Percentiles rank a stretch among this genome's conserved stretches.
phyloP scores from a whole-genome alignment of 2,329 filamentous ascomycete genomes.

The Calonectria henricotiae region DNA sequence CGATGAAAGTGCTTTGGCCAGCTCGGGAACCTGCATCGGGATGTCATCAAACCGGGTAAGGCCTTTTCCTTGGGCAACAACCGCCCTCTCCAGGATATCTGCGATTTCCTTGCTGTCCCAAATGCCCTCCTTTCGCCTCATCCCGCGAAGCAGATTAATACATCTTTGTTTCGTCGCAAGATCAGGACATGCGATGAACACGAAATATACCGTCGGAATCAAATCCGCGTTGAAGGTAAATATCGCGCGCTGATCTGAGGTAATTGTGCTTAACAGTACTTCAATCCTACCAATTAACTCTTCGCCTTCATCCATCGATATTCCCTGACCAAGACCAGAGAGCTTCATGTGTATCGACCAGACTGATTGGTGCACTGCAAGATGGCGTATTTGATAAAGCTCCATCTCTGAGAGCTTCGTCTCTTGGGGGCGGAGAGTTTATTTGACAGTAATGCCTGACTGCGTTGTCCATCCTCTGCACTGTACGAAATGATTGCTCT shows the following conservation, averaged over 20 bases:
- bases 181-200: constrained; percentile 14
- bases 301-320: constrained; percentile 1
- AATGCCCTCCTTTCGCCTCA: constrained; percentile 9
- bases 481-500: neutral
- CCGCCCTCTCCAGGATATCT: constrained; percentile 4
- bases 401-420: constrained; percentile 8
- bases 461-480: constrained; percentile 11
- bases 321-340: neutral
- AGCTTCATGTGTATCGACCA: constrained; percentile 1
- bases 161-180: constrained; percentile 7
- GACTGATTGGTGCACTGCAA: constrained; percentile 7
- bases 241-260: neutral
- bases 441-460: constrained; percentile 14
- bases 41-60: constrained; percentile 10
- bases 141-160: constrained; percentile 1
- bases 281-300: constrained; percentile 1
- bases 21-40: constrained; percentile 5
- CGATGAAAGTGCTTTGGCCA: neutral
- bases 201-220: constrained; percentile 15
- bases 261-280: neutral
- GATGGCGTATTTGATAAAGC: neutral
- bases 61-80: constrained; percentile 15
- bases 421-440: neutral
- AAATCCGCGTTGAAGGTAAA: constrained; percentile 21
- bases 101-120: constrained; percentile 15